Percentiles rank a stretch among this genome's conserved stretches.
Evolutionary conservation across 1,284 basidiomycete species (phyloP).

Genomic region (Trametes versicolor): DNA sequence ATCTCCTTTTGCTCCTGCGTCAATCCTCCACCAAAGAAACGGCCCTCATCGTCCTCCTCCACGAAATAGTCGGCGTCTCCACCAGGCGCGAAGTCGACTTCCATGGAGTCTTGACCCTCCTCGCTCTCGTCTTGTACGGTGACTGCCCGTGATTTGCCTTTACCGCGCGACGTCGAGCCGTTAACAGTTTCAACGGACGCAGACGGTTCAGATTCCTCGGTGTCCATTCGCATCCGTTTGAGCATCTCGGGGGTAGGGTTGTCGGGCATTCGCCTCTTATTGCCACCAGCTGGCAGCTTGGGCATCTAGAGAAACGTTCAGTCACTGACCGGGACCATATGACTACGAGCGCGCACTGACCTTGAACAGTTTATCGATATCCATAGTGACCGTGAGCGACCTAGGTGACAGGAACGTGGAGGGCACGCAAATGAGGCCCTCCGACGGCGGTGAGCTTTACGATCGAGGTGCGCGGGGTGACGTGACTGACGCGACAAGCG

Average conservation of each 20-base stretch:
- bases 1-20: slow-evolving; percentile 92
- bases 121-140: slow-evolving; percentile 66
- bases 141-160: slow-evolving; percentile 53
- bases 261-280: slow-evolving; percentile 86
- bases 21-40: slow-evolving; percentile 93
- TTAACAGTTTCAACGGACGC: slow-evolving; percentile 3
- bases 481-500: slow-evolving; percentile 39
- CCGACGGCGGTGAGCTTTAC: background rate
- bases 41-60: slow-evolving; percentile 92
- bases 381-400: slow-evolving; percentile 56
- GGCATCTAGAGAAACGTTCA: slow-evolving; percentile 60
- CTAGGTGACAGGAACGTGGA: slow-evolving; percentile 24
- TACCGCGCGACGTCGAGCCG: slow-evolving; percentile 30
- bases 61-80: slow-evolving; percentile 89
- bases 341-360: slow-evolving; percentile 47
- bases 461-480: slow-evolving; percentile 19
- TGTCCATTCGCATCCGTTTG: slow-evolving; percentile 77
- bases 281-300: slow-evolving; percentile 68
- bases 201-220: background rate
- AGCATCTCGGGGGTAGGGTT: slow-evolving; percentile 84
- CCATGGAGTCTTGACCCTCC: slow-evolving; percentile 57
- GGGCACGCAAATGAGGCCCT: slow-evolving; percentile 12
- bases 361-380: slow-evolving; percentile 87
- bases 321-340: background rate
- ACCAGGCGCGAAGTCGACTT: slow-evolving; percentile 75